These are phyloP conservation scores for Mercurialis annua DNA, from an alignment of 345 rosid species.

Conservation along the genomic window DNA sequence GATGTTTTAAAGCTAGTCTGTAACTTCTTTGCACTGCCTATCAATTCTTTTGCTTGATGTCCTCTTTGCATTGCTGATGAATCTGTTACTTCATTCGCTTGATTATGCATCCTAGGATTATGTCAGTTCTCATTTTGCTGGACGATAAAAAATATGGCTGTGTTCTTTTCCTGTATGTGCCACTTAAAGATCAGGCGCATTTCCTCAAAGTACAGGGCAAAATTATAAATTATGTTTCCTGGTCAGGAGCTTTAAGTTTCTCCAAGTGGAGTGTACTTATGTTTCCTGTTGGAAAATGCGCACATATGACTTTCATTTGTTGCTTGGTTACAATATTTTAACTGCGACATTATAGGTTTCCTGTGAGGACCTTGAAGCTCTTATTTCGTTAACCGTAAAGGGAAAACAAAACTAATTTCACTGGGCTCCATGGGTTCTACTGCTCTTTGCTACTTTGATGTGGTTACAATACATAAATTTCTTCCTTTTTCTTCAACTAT, in stretches of 20 bases:
- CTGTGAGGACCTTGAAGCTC: not conserved
- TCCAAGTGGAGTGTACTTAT: not conserved
- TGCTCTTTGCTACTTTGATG: no score
- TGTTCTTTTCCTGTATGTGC: not conserved
- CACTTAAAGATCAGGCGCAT: not conserved
- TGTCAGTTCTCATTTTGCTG: not conserved
- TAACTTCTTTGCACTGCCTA: conserved; percentile 6
- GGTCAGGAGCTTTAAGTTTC: not conserved
- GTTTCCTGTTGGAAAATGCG: not conserved
- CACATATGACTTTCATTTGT: not conserved
- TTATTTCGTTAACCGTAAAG: not conserved
- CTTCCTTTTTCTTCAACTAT: no score
- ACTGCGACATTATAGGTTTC: not conserved
- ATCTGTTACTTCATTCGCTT: not conserved
- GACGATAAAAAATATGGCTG: no score
- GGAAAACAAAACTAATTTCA: not conserved
- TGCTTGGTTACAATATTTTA: not conserved
- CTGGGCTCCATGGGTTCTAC: not conserved
- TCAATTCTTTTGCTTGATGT: conserved; percentile 3
- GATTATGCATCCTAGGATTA: not conserved
- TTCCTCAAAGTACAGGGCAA: no score
- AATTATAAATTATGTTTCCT: no score
- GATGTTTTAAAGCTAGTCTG: conserved; percentile 84
- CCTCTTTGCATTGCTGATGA: not conserved
- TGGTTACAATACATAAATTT: not conserved